These are phyloP conservation scores for Coemansia sp. DNA, from an alignment of 192 early-diverging fungal species.

Conservation along the genomic window DNA sequence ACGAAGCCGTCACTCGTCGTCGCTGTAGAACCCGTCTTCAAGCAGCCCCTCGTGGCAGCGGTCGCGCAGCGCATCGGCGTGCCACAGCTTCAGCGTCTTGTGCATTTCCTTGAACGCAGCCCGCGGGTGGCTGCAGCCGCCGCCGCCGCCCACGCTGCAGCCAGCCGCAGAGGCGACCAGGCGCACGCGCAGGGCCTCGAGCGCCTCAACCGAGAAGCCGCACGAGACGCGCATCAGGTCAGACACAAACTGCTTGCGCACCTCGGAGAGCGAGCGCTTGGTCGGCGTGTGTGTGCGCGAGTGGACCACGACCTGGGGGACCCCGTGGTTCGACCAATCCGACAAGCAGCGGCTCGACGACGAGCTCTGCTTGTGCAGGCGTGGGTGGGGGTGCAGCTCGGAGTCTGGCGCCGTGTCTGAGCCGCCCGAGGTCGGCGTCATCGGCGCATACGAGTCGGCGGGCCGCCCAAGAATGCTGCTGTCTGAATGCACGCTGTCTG, in stretches of 20 bases:
- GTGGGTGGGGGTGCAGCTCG: background rate
- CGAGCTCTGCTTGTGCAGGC: too few relatives aligned
- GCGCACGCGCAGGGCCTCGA: constrained; percentile 13
- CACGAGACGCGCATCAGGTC: background rate
- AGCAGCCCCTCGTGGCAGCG: background rate
- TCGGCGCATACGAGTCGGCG: background rate
- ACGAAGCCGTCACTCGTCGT: background rate
- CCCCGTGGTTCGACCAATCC: background rate
- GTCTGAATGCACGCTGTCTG: too few relatives aligned
- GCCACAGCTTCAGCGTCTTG: background rate
- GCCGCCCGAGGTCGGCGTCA: background rate
- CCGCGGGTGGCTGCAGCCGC: background rate
- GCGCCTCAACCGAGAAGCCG: constrained; percentile 7
- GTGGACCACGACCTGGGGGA: constrained; percentile 1
- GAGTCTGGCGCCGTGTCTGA: background rate
- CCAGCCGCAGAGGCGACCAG: too few relatives aligned
- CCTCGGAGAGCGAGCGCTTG: background rate
- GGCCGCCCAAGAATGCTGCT: too few relatives aligned
- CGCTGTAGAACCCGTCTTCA: background rate
- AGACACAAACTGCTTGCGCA: background rate
- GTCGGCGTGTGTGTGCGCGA: background rate
- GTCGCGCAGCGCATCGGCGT: background rate
- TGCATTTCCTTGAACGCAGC: background rate
- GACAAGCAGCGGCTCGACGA: background rate
- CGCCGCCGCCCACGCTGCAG: background rate